Evolutionary conservation across 345 rosid genomes (phyloP), one percentile per base, ranked within the genome.

Genomic region (Luvunga scandens): DNA sequence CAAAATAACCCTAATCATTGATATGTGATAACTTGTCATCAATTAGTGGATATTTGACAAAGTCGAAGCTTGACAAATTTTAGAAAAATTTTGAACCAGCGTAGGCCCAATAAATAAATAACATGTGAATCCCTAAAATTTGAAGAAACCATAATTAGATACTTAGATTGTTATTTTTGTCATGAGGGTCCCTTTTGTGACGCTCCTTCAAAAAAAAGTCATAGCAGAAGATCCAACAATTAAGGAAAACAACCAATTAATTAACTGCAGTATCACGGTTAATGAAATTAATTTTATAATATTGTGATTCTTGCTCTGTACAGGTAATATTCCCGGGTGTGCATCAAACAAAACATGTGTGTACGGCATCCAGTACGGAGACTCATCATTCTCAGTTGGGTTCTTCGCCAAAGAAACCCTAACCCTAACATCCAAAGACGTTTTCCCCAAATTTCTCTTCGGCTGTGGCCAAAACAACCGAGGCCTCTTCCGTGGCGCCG

Each of bases 381-480:
- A 95, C 79, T 79, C 82, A 5, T 95, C 99, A 0, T 93, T 66
- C 86, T 90, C 98, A 3, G 77, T 70, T 2, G 98, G 99, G 0
- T 86, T 84, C 82, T 89, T 92, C 38, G 90, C 87, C 55, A 85
- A 77, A 53, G 99, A 95, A 68, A 90, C 72, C 63, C 81, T 93
- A 57, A 84, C 91, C 12, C 55, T 95, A 66, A 86, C 96, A 4
- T 9, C 83, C n/a, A 78, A 84, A 2, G 95, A 91, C 25, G 77
- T 78, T 0, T 77, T 92, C 77, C 50, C 84, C 67, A 66, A 79
- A 33, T 83, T 95, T 77, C 59, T 75, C 30, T 92, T 95, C 64
- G 99, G 99, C 1, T 95, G 99, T 71, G 98, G 99, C 57, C 86
- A 92, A 80, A 87, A 92, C 81, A 95, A 95, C 75, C 84, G 59